Evolutionary conservation across 345 rosid genomes (phyloP), one percentile per base, ranked within the genome.

Genomic region (Cardamine chenopodiifolia): DNA sequence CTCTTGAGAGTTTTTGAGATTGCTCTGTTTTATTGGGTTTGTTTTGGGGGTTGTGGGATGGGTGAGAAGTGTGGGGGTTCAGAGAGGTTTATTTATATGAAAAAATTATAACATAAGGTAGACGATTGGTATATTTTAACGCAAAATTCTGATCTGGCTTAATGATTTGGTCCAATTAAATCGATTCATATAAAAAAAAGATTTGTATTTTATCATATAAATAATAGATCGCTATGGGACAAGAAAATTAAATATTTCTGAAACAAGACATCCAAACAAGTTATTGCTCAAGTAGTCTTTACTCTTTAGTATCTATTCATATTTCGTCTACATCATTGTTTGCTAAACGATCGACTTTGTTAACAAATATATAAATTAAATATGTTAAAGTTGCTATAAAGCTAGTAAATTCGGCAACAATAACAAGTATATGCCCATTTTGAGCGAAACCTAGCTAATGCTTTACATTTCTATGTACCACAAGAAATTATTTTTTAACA

Each of bases 31-130:
- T 23, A 7, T 26, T 29, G 28, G 22, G 14, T 65, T 47, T 58
- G 20, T 56, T 26, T 34, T 31, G 61, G 68, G 62, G 54, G 31
- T 49, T 49, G 68, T 75, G 73, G 70, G 71, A 63, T 70, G 76
- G 35, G 61, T 63, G 71, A 76, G 70, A 59, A 64, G 47, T 44
- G 47, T 53, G 55, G 67, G 50, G 47, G 57, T 37, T 62, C 29
- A 6, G 82, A 7, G 80, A 53, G 37, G 70, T 68, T 70, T 70
- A 63, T 77, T 70, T 77, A 70, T 77, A 77, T 34, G 26, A 1
- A 32, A 68, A 53, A 18, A 35, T 37, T 58, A 61, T 1, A 14
- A 39, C 7, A 40, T 14, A 74, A 18, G 67, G 67, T 66, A 66
- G 61, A 48, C 53, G 58, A 66, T 19, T 57, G 23, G 28, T 22